phyloP scores from a whole-genome alignment of 176 grass and related monocot species.

The Saccharum officinarum region DNA sequence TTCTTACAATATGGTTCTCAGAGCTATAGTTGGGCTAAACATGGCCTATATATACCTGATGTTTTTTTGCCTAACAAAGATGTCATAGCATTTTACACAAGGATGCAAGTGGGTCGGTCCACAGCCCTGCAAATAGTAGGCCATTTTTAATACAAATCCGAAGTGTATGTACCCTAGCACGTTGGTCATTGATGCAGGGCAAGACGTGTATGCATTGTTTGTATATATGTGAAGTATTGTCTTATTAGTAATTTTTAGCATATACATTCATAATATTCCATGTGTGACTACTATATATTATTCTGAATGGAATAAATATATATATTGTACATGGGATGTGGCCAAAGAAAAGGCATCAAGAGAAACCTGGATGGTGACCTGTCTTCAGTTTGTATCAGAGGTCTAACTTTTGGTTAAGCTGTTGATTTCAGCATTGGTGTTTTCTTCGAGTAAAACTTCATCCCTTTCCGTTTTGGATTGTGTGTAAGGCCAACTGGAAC shows the following conservation, averaged over 20 bases:
- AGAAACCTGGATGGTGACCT: constrained; percentile 28
- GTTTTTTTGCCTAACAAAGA: too few species aligned
- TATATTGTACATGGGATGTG: neutral
- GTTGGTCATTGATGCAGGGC: neutral
- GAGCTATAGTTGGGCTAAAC: too few species aligned
- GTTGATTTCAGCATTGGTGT: constrained; percentile 31
- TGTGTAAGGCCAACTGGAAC: neutral
- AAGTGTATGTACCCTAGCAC: neutral
- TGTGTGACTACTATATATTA: neutral
- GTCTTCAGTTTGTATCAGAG: constrained; percentile 11
- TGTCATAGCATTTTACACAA: too few species aligned
- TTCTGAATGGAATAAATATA: neutral
- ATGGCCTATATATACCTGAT: too few species aligned
- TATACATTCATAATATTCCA: constrained; percentile 1
- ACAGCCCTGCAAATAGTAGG: too few species aligned
- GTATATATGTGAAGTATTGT: neutral
- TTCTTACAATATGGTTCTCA: too few species aligned
- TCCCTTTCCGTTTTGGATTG: neutral
- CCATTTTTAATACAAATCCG: neutral
- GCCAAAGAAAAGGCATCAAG: neutral
- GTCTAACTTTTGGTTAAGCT: constrained; percentile 24
- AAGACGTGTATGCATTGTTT: neutral
- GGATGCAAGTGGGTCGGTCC: too few species aligned
- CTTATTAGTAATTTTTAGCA: neutral
- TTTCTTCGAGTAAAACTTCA: constrained; percentile 15